Base-by-base conservation (phyloP, 306 rosid species). In the Quercus variabilis region DNA sequence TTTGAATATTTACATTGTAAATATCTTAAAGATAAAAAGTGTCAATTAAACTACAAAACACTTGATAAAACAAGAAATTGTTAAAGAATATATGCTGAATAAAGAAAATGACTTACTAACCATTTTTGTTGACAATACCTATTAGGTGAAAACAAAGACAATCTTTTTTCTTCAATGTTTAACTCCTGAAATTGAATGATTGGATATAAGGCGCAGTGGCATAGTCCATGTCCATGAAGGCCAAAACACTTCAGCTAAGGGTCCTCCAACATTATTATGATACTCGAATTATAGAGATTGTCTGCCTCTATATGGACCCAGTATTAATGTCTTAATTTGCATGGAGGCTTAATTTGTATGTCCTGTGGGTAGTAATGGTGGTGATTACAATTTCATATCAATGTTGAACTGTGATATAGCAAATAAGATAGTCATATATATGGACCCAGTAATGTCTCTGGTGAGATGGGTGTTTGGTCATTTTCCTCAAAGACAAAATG, bases 341-440 rank as follows among this genome's bases (percentile, higher is more conserved):
- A 38, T 8, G 10, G 46, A 38, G 11, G 54, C 54, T 49, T 49
- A 3, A 49, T 49, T 49, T 85, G 85, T 57, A 78, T 89, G 86
- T 69, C 79, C 26, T 78, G 57, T 1, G 20, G 69, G 51, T 35
- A 28, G 54, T 41, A 41, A 49, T 75, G 82, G 63, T 46, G 87
- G 86, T 77, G 74, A 91, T 91, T 88, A 80, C 75, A 82, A 82
- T 76, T 85, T 88, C 86, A 31, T 81, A 78, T 87, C 91, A 83
- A 20, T 74, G 74, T 56, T 51, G 68, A 73, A 75, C 68, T 79
- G 56, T 49, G 33, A 25, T 51, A 68, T 33, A 43, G 72, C 74
- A 57, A 73, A 74, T 12, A 6, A 60, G 30, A 68, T 55, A 73
- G 31, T 8, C 28, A 55, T 12, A 49, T 12, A 13, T 2, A n/a